Evolutionary conservation across 805 yeast genomes (phyloP).

Genomic region (Pachysolen tannophilus): DNA sequence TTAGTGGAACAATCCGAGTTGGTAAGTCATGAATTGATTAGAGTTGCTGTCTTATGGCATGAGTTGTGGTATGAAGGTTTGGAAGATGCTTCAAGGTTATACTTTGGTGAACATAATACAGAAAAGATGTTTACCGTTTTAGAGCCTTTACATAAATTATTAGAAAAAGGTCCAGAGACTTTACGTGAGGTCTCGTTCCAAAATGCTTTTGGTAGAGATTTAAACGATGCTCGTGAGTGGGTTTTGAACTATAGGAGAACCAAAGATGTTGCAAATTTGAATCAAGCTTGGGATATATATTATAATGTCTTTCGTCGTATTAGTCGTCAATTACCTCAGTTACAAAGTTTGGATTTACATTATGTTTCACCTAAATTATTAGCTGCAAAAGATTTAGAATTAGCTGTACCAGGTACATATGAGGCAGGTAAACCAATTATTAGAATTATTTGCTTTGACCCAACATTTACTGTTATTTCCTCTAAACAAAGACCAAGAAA

Average conservation of each 20-base stretch:
- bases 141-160: constrained; percentile 80
- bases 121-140: constrained; percentile 90
- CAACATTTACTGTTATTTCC: constrained; percentile 77
- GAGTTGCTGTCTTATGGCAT: constrained; percentile 96
- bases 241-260: constrained; percentile 77
- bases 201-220: constrained; percentile 88
- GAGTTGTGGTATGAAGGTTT: constrained; percentile 97
- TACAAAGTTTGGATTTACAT: constrained; percentile 80
- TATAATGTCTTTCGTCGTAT: constrained; percentile 90
- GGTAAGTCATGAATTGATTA: constrained; percentile 86
- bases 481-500: constrained; percentile 96
- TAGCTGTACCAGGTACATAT: constrained; percentile 94
- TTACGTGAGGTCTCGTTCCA: constrained; percentile 88
- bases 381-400: constrained; percentile 67
- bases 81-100: constrained; percentile 91
- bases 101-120: constrained; percentile 89
- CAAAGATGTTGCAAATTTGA: constrained; percentile 78
- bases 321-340: constrained; percentile 79
- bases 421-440: constrained; percentile 75
- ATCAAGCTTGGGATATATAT: constrained; percentile 97
- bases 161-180: constrained; percentile 85
- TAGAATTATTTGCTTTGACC: constrained; percentile 68
- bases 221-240: constrained; percentile 92
- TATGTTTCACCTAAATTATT: constrained; percentile 89
- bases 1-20: constrained; percentile 89